Percentiles rank a stretch among this genome's conserved stretches.
phyloP scores from a whole-genome alignment of 768 basidiomycete genomes.

The Rhodotorula taiwanensis region DNA sequence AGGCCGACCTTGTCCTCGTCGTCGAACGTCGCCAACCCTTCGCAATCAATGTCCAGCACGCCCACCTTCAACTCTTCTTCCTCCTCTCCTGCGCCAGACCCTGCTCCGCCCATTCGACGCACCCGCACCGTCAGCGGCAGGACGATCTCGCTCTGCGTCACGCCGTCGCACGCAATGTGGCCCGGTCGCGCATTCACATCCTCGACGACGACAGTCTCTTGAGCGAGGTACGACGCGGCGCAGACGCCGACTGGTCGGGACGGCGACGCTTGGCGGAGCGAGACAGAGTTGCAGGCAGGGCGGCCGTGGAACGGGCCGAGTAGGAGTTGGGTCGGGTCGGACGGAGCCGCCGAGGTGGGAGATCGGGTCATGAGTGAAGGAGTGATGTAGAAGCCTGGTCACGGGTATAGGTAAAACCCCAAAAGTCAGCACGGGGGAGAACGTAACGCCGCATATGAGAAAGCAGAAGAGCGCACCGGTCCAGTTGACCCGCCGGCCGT shows the following conservation, averaged over 20 bases:
- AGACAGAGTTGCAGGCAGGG: conserved; percentile 82
- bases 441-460: too few relatives aligned
- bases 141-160: conserved; percentile 85
- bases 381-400: conserved; percentile 75
- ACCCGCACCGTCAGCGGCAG: conserved; percentile 57
- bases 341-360: not conserved
- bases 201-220: conserved; percentile 59
- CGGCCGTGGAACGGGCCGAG: conserved; percentile 43
- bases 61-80: conserved; percentile 45
- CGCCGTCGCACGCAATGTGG: conserved; percentile 88
- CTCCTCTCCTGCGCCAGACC: not conserved
- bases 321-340: conserved; percentile 33
- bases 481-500: conserved; percentile 73
- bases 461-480: conserved; percentile 55
- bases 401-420: too few relatives aligned
- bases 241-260: conserved; percentile 64
- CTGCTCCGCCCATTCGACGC: not conserved
- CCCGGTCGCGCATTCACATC: conserved; percentile 78
- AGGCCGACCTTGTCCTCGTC: conserved; percentile 71
- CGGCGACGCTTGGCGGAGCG: conserved; percentile 50
- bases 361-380: conserved; percentile 59
- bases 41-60: conserved; percentile 75
- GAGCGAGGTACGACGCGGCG: conserved; percentile 63
- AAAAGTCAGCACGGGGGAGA: too few relatives aligned
- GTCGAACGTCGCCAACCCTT: conserved; percentile 62